Conservation (phyloP, 2,329 filamentous ascomycete genomes). For the Tolypocladium sp. region DNA sequence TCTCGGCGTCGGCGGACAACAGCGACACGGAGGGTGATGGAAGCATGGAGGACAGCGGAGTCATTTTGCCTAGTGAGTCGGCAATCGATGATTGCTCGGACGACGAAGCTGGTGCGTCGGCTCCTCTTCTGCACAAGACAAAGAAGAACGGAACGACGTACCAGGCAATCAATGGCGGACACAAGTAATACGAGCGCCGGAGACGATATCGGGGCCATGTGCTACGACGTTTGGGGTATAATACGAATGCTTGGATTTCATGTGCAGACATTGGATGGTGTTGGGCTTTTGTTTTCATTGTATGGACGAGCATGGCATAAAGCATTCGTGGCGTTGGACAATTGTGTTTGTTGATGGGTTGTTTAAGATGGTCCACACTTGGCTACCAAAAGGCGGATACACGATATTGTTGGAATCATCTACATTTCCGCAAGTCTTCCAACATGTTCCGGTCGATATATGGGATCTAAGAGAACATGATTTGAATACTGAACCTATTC, state of each 20-base stretch:
- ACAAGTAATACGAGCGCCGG: background rate
- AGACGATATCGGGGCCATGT: background rate
- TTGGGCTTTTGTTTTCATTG: background rate
- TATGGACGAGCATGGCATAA: background rate
- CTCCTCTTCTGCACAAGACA: conserved; percentile 10
- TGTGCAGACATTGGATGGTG: background rate
- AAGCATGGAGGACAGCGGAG: conserved; percentile 7
- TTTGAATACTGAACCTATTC: background rate
- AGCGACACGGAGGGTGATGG: conserved; percentile 23
- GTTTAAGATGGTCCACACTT: background rate
- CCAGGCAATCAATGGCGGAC: background rate
- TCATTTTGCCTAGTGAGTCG: conserved; percentile 12
- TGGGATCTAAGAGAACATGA: background rate
- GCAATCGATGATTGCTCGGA: conserved; percentile 12
- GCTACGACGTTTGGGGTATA: background rate
- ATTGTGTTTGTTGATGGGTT: background rate
- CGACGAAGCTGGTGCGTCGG: conserved; percentile 5
- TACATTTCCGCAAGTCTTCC: background rate
- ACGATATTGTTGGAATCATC: background rate
- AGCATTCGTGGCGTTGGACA: background rate
- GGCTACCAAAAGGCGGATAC: background rate
- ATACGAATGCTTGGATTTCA: background rate
- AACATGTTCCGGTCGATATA: background rate
- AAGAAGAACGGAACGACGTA: background rate
- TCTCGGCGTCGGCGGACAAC: conserved; percentile 20